A percentile compares a stretch with the other conserved stretches of the same genome.
These are phyloP conservation scores for Fusarium succisae DNA, from an alignment of 2,329 filamentous ascomycete species.

Conservation along the genomic window DNA sequence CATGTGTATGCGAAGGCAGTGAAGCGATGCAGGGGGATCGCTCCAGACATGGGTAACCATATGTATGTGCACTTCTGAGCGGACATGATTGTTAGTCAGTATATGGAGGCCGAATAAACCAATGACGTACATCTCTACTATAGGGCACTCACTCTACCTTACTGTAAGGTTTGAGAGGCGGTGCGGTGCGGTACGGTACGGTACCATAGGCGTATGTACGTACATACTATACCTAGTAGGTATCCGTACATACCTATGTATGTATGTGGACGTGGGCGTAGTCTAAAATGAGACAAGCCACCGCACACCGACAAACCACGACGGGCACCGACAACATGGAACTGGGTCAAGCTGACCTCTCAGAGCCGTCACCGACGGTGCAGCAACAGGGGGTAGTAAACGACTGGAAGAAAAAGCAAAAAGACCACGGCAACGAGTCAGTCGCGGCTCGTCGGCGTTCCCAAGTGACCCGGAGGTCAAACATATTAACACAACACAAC, in stretches of 20 bases:
- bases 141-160: neutral
- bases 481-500: neutral
- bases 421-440: constrained; percentile 32
- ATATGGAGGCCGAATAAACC: neutral
- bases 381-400: constrained; percentile 2
- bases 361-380: constrained; percentile 6
- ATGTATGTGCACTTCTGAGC: neutral
- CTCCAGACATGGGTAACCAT: neutral
- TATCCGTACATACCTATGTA: no score
- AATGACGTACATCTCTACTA: neutral
- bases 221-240: neutral
- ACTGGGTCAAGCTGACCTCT: constrained; percentile 42
- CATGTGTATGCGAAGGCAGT: constrained; percentile 20
- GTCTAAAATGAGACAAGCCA: constrained; percentile 20
- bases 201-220: neutral
- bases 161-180: neutral
- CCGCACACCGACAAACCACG: constrained; percentile 31
- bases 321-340: constrained; percentile 45
- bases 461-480: neutral
- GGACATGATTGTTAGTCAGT: neutral
- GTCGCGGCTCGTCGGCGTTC: constrained; percentile 4
- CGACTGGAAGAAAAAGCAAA: constrained; percentile 22
- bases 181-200: neutral
- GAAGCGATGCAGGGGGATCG: constrained; percentile 14
- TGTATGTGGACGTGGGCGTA: neutral